Percentiles rank a stretch among this genome's conserved stretches.
phyloP scores from a whole-genome alignment of 306 rosid species.

The Argentina anserina region DNA sequence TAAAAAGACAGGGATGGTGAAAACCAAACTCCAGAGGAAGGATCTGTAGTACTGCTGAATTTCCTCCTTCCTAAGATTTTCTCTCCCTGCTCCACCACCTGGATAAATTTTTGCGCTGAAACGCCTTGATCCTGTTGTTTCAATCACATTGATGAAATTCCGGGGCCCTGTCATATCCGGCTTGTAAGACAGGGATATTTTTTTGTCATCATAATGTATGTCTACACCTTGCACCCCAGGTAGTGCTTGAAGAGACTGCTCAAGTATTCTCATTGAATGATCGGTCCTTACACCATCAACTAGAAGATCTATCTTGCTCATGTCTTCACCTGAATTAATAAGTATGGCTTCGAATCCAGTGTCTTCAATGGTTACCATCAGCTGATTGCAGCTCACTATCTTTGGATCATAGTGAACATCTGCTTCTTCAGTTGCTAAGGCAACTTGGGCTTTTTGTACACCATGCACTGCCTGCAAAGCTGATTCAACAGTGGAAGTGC shows the following conservation, averaged over 20 bases:
- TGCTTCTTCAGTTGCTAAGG: slow-evolving; percentile 72
- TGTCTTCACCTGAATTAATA: slow-evolving; percentile 45
- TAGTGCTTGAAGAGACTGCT: slow-evolving; percentile 51
- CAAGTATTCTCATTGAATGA: slow-evolving; percentile 28
- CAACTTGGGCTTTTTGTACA: slow-evolving; percentile 49
- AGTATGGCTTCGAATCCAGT: slow-evolving; percentile 51
- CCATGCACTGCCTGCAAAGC: slow-evolving; percentile 41
- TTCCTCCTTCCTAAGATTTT: slow-evolving; percentile 38
- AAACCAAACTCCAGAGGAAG: slow-evolving; percentile 54
- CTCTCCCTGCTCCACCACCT: slow-evolving; percentile 42
- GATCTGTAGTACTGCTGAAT: slow-evolving; percentile 41
- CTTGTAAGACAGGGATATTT: slow-evolving; percentile 46
- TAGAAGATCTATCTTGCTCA: slow-evolving; percentile 52
- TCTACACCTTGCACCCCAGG: slow-evolving; percentile 51
- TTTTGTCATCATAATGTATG: slow-evolving; percentile 16
- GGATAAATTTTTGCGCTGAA: slow-evolving; percentile 50
- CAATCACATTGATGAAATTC: slow-evolving; percentile 56
- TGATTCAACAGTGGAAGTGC: slow-evolving; percentile 55
- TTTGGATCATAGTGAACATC: slow-evolving; percentile 55
- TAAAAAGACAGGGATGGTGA: slow-evolving; percentile 58
- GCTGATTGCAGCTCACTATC: slow-evolving; percentile 30
- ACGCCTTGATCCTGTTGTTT: slow-evolving; percentile 46
- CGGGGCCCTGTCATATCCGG: slow-evolving; percentile 60
- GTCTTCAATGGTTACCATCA: slow-evolving; percentile 35
- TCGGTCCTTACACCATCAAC: slow-evolving; percentile 37